These are phyloP conservation scores for Aspergillus funiculosus DNA, from an alignment of 495 filamentous ascomycete genomes.

Conservation along the genomic window DNA sequence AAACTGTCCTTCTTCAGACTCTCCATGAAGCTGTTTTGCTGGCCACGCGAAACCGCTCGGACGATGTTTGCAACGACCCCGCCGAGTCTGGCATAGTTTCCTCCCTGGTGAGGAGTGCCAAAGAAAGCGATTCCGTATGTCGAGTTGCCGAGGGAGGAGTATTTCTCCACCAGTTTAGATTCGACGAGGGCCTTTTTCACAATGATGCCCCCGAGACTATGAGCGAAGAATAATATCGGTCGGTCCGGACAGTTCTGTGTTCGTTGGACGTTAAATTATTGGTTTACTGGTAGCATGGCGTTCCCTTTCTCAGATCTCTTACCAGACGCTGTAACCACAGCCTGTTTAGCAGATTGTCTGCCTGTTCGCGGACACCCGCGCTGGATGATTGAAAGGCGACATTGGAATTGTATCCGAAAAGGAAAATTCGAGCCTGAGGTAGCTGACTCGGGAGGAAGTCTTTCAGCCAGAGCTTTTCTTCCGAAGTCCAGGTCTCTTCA, in stretches of 20 bases:
- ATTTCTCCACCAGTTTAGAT: constrained; percentile 20
- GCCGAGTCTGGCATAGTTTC: constrained; percentile 22
- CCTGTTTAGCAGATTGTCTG: constrained; percentile 25
- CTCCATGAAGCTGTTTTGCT: constrained; percentile 23
- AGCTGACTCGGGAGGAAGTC: constrained; percentile 31
- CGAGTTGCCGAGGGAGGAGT: constrained; percentile 15
- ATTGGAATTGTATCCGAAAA: constrained; percentile 37
- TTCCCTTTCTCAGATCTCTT: not conserved
- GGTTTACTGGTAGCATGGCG: not conserved
- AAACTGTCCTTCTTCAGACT: constrained; percentile 18
- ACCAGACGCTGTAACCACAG: constrained; percentile 17
- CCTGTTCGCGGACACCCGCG: constrained; percentile 29
- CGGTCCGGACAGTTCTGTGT: constrained; percentile 7
- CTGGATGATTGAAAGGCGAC: constrained; percentile 23
- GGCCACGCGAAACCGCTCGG: constrained; percentile 19
- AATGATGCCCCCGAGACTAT: constrained; percentile 18
- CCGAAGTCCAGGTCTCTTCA: constrained; percentile 29
- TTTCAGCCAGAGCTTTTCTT: constrained; percentile 29
- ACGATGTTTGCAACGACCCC: constrained; percentile 19
- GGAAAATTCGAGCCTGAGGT: constrained; percentile 28
- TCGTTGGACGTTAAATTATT: not conserved
- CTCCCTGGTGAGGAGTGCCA: constrained; percentile 14
- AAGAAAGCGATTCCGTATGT: constrained; percentile 26
- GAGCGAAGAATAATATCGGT: constrained; percentile 17
- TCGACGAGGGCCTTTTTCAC: constrained; percentile 19